These are phyloP conservation scores for Avena eriantha DNA, from an alignment of 176 grass and related monocot species.

Conservation along the genomic window DNA sequence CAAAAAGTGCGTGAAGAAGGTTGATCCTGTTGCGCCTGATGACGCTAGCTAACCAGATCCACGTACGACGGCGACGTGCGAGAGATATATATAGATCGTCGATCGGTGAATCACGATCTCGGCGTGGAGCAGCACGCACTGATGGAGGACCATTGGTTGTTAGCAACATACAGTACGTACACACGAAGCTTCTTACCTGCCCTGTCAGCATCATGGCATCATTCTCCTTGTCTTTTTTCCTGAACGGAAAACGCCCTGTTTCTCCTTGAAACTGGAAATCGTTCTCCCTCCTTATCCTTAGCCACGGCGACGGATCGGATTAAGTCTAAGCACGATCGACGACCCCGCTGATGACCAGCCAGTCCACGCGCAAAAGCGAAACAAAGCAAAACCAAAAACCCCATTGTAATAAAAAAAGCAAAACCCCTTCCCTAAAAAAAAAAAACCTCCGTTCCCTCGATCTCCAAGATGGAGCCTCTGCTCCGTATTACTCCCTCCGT, in stretches of 20 bases:
- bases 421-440: too few species aligned
- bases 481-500: too few species aligned
- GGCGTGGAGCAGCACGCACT: background rate
- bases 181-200: background rate
- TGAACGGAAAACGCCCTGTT: too few species aligned
- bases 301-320: too few species aligned
- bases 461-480: too few species aligned
- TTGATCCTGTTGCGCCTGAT: background rate
- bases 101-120: background rate
- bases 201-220: background rate
- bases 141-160: background rate
- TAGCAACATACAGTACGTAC: background rate
- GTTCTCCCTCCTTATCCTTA: background rate
- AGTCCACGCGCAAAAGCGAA: too few species aligned
- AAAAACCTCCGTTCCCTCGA: too few species aligned
- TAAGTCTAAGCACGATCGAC: too few species aligned
- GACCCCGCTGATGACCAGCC: too few species aligned
- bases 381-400: too few species aligned
- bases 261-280: background rate
- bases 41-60: background rate
- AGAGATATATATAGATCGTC: background rate
- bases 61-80: background rate
- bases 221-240: background rate
- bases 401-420: too few species aligned
- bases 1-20: background rate